Percentiles rank a stretch among this genome's conserved stretches.
Evolutionary conservation across 2,329 filamentous ascomycete species (phyloP).

Genomic region (Zymoseptoria brevis): DNA sequence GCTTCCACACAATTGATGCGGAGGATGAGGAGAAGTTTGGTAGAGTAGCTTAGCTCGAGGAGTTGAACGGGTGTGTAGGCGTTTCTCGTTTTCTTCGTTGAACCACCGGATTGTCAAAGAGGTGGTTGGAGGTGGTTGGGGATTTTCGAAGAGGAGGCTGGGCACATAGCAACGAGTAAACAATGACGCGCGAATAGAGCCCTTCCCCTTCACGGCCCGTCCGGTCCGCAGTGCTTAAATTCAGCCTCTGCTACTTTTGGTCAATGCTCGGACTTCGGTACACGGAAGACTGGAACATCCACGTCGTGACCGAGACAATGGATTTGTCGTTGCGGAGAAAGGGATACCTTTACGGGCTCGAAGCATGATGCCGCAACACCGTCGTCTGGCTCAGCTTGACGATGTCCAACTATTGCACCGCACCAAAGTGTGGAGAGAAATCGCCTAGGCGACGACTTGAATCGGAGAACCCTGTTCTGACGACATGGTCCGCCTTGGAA

Average conservation of each 20-base stretch:
- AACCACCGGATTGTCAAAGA: neutral
- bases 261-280: neutral
- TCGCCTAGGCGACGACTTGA: neutral
- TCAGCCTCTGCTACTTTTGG: neutral
- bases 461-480: neutral
- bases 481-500: neutral
- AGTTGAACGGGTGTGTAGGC: neutral
- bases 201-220: no score
- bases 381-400: neutral
- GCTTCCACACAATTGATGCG: neutral
- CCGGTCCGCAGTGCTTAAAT: neutral
- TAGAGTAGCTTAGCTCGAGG: neutral
- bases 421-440: neutral
- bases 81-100: neutral
- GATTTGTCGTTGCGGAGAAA: neutral
- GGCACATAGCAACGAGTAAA: neutral
- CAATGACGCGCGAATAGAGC: no score
- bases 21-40: neutral
- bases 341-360: neutral
- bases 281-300: neutral
- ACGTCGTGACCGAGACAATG: neutral
- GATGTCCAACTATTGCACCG: neutral
- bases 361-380: neutral
- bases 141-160: no score
- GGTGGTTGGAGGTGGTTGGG: neutral